Evolutionary conservation across 495 filamentous ascomycete genomes (phyloP), one percentile per base, ranked within the genome.

Genomic region (Xylaria venustula): DNA sequence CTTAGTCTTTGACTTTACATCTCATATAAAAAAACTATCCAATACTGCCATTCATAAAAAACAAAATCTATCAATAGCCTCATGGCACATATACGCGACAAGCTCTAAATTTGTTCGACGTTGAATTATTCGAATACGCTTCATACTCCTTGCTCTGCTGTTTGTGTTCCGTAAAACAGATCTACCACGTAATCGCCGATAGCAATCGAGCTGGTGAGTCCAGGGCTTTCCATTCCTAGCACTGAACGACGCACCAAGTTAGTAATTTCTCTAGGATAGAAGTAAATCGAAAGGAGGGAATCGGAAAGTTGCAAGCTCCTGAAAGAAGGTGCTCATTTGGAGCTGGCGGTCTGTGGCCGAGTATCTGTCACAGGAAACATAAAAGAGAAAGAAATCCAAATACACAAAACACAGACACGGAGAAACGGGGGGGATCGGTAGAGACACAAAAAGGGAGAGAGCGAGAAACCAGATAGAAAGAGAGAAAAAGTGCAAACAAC

Each of bases 161-260:
- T 54, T 20, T 23, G 34, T 40, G 60, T 73, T 45, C 73, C 68
- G 75, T 96, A 95, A 64, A 97, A 70, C 58, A 97, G 73, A 15
- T 75, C 78, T 67, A 88, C 78, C 17, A 97, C 94, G 81, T 85
- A 85, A 66, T 95, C 91, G 12, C 79, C 93, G 76, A 98, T 96
- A 11, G 92, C 92, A 77, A 98, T 79, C 57, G 80, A 86, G 71
- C 90, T 93, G 28, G 94, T 98, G 72, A 98, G 77, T 48, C 94
- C 95, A 0, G 94, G 94, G 76, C 91, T 96, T 77, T 98, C 94
- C 72, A 98, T 97, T 7, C 91, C 92, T 67, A 98, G 68, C 64
- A 97, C 71, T 61, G 22, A 15, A 36, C 8, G 32, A 30, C 41
- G 48, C 8, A 4, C 32, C 47, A 4, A 25, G 40, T 60, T 25